phyloP scores from a whole-genome alignment of 1,284 basidiomycete species.

The Cerioporus squamosus region DNA sequence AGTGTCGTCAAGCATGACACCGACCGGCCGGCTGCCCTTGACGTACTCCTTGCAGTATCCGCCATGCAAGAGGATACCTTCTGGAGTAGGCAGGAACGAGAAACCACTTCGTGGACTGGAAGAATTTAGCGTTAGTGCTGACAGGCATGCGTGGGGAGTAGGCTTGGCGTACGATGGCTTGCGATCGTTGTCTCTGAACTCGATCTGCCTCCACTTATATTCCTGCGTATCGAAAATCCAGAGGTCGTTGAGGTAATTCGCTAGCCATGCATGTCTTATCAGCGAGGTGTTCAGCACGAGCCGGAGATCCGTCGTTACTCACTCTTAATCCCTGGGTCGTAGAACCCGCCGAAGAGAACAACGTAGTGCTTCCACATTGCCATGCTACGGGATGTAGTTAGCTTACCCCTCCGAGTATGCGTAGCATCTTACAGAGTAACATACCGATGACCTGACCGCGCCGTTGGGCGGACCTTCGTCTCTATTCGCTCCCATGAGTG shows the following conservation, averaged over 20 bases:
- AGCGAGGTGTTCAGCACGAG: not conserved
- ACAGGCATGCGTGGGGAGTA: not conserved
- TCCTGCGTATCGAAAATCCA: constrained; percentile 91
- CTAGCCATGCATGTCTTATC: constrained; percentile 38
- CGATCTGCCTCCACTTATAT: constrained; percentile 87
- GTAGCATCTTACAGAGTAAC: not conserved
- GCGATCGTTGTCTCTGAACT: constrained; percentile 70
- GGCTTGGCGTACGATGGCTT: constrained; percentile 64
- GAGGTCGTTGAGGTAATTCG: constrained; percentile 85
- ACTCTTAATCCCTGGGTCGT: constrained; percentile 26
- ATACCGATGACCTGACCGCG: constrained; percentile 86
- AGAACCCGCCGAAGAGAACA: constrained; percentile 22
- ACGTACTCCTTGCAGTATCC: constrained; percentile 93
- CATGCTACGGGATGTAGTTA: constrained; percentile 59
- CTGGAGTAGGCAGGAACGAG: constrained; percentile 81
- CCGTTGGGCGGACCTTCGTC: constrained; percentile 79
- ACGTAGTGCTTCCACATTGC: constrained; percentile 64
- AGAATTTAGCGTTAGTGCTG: not conserved
- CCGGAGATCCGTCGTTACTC: not conserved
- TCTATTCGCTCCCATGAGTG: constrained; percentile 92
- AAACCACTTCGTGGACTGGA: constrained; percentile 83
- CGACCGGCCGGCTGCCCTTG: constrained; percentile 87
- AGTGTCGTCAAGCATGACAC: constrained; percentile 89
- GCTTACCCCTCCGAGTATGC: not conserved
- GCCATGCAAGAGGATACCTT: constrained; percentile 86